Conservation (phyloP, 176 grass and related monocot species). For the Phyllostachys edulis region DNA sequence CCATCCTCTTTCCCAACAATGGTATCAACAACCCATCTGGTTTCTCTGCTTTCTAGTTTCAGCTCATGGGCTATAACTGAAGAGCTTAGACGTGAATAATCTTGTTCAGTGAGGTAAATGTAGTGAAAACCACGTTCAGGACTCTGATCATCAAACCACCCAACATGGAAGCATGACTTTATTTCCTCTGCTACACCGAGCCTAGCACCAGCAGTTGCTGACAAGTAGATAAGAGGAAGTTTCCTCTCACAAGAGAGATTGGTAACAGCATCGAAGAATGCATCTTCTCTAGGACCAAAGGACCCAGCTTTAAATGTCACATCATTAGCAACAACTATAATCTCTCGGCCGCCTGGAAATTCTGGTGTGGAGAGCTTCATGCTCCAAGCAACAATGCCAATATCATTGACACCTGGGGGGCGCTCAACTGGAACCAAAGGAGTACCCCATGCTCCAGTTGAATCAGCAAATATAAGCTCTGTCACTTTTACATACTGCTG, state of each 20-base stretch:
- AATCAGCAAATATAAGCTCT: constrained; percentile 75
- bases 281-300: constrained; percentile 95
- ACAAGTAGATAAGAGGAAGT: constrained; percentile 91
- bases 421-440: constrained; percentile 67
- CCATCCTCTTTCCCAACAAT: constrained; percentile 93
- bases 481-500: constrained; percentile 60
- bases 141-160: constrained; percentile 79
- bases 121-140: constrained; percentile 97
- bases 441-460: constrained; percentile 71
- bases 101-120: constrained; percentile 85
- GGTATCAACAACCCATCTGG: constrained; percentile 89
- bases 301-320: constrained; percentile 92
- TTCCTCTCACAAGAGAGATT: constrained; percentile 91
- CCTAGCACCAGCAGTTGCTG: constrained; percentile 93
- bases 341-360: constrained; percentile 80
- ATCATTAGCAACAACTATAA: constrained; percentile 96
- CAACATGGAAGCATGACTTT: constrained; percentile 88
- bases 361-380: constrained; percentile 95
- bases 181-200: constrained; percentile 93
- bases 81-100: constrained; percentile 64
- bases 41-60: constrained; percentile 82
- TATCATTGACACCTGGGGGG: constrained; percentile 68
- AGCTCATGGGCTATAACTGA: constrained; percentile 93
- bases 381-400: constrained; percentile 91
- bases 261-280: constrained; percentile 90